Percentiles rank a stretch among this genome's conserved stretches.
Evolutionary conservation across 1,284 basidiomycete genomes (phyloP).

Genomic region (Athelia sp.): DNA sequence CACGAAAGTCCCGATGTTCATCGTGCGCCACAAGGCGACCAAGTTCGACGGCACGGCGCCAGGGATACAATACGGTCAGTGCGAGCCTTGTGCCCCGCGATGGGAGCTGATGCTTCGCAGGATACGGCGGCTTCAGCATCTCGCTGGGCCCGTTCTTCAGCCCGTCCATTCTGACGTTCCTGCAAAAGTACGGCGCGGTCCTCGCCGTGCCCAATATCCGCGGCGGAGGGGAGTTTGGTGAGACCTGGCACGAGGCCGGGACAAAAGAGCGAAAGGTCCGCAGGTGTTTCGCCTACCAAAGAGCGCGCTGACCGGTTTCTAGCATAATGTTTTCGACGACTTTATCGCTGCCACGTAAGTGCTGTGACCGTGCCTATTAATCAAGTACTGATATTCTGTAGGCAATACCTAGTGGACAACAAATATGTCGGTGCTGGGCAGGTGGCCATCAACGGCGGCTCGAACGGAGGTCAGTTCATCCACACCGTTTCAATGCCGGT

Average conservation of each 20-base stretch:
- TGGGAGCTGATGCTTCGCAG: conserved; percentile 28
- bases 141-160: conserved; percentile 73
- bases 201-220: conserved; percentile 75
- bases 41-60: conserved; percentile 74
- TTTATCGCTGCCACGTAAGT: conserved; percentile 74
- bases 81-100: too few relatives aligned
- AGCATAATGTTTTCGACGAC: conserved; percentile 79
- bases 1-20: conserved; percentile 82
- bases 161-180: conserved; percentile 69
- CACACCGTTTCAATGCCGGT: conserved; percentile 11
- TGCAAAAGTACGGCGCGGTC: conserved; percentile 70
- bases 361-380: too few relatives aligned
- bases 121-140: conserved; percentile 77
- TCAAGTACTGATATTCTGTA: conserved; percentile 21
- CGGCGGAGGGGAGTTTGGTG: conserved; percentile 84
- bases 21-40: conserved; percentile 74
- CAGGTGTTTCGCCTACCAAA: not conserved
- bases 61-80: conserved; percentile 72
- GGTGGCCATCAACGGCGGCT: conserved; percentile 74
- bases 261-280: conserved; percentile 64
- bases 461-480: conserved; percentile 61
- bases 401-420: conserved; percentile 67
- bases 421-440: conserved; percentile 70
- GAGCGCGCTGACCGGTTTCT: not conserved
- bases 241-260: conserved; percentile 77